Evolutionary conservation across 176 grass and related monocot genomes (phyloP).

Genomic region (Oryza glumipatula): DNA sequence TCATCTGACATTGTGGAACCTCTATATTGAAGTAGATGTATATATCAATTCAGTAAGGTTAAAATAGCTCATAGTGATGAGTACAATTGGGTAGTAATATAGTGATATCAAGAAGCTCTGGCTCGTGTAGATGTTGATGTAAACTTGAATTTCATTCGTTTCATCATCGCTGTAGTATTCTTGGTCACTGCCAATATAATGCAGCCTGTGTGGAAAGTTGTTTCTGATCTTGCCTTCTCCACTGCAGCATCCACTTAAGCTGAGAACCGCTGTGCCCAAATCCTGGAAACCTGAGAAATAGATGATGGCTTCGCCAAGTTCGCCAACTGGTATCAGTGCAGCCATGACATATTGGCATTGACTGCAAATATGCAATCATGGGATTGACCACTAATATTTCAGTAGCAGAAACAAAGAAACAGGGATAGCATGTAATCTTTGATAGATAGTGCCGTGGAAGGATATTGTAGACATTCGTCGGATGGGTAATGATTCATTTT

Average conservation of each 20-base stretch:
- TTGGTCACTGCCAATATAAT: neutral
- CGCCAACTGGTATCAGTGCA: neutral
- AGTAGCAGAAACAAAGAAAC: neutral
- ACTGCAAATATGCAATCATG: neutral
- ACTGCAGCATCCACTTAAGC: neutral
- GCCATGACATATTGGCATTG: neutral
- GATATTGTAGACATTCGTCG: neutral
- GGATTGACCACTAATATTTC: neutral
- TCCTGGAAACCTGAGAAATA: neutral
- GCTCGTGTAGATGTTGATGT: constrained; percentile 22
- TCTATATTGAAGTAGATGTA: constrained; percentile 11
- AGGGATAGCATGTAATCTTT: neutral
- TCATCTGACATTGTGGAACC: neutral
- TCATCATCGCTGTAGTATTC: neutral
- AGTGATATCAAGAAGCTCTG: neutral
- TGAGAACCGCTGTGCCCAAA: neutral
- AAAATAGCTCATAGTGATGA: neutral
- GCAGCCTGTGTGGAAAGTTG: neutral
- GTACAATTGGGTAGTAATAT: neutral
- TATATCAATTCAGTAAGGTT: neutral
- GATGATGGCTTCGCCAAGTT: neutral
- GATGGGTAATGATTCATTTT: neutral
- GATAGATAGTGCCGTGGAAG: neutral
- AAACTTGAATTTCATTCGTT: constrained; percentile 17
- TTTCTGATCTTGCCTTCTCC: constrained; percentile 10